Conservation (phyloP, 2,329 filamentous ascomycete species). For the Trichophyton mentagrophytes region DNA sequence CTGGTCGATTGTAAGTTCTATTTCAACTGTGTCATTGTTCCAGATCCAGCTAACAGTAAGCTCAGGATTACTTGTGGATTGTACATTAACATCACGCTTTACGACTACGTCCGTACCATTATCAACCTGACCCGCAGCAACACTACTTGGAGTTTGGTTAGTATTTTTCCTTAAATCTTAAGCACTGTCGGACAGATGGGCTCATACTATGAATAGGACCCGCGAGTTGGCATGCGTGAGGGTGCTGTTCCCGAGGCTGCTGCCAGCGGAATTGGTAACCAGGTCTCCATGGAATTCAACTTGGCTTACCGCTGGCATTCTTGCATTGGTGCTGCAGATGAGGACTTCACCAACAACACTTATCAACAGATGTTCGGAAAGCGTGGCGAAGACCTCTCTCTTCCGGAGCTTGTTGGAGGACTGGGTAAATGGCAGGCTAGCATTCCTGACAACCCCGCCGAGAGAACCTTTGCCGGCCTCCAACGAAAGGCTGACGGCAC, state of each 20-base stretch:
- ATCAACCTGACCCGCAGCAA: constrained; percentile 30
- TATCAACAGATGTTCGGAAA: constrained; percentile 30
- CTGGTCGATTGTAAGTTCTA: constrained; percentile 20
- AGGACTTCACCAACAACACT: constrained; percentile 57
- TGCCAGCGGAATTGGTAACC: constrained; percentile 37
- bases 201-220: constrained; percentile 20
- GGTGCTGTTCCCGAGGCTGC: constrained; percentile 17
- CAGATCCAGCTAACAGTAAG: constrained; percentile 4
- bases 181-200: background rate
- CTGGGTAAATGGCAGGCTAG: constrained; percentile 45
- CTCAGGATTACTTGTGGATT: constrained; percentile 20
- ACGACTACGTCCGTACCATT: constrained; percentile 25
- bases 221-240: constrained; percentile 25
- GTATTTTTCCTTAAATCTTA: background rate
- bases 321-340: constrained; percentile 54
- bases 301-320: constrained; percentile 48
- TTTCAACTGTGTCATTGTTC: background rate
- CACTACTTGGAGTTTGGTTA: constrained; percentile 29
- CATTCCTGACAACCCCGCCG: constrained; percentile 47
- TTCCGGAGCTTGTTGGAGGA: constrained; percentile 30
- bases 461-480: constrained; percentile 51
- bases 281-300: constrained; percentile 42
- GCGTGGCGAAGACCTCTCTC: constrained; percentile 12
- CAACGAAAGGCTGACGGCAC: constrained; percentile 47
- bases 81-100: constrained; percentile 25